These are phyloP conservation scores for Penicillium canescens DNA, from an alignment of 495 filamentous ascomycete species.

Conservation along the genomic window DNA sequence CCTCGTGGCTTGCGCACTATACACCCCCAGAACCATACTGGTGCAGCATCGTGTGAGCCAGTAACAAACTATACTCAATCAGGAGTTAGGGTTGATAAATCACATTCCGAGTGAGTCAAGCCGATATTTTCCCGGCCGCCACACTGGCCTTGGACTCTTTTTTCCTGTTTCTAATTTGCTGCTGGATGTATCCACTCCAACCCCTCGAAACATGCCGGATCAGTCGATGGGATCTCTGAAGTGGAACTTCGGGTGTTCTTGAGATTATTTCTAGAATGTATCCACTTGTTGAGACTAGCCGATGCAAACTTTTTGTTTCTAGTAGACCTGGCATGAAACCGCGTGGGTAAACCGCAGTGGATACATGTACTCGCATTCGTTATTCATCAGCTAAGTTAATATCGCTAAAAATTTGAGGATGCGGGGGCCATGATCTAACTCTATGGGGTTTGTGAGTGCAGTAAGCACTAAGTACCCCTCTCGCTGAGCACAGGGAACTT, in stretches of 20 bases:
- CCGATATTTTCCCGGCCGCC: not conserved
- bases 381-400: no score
- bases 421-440: not conserved
- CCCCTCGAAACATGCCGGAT: not conserved
- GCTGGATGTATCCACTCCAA: not conserved
- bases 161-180: not conserved
- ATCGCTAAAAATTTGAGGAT: not conserved
- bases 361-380: no score
- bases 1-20: constrained; percentile 7
- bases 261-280: no score
- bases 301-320: not conserved
- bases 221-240: not conserved
- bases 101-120: not conserved
- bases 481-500: no score
- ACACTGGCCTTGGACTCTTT: not conserved
- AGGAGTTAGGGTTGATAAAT: not conserved
- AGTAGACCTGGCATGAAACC: not conserved
- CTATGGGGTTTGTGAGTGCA: not conserved
- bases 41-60: not conserved
- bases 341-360: not conserved
- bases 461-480: not conserved
- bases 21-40: constrained; percentile 8
- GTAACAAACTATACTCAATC: constrained; percentile 2
- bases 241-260: not conserved
- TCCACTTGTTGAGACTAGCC: not conserved